Percentiles rank a stretch among this genome's conserved stretches.
These are phyloP conservation scores for Malus domestica DNA, from an alignment of 306 rosid species.

Conservation along the genomic window DNA sequence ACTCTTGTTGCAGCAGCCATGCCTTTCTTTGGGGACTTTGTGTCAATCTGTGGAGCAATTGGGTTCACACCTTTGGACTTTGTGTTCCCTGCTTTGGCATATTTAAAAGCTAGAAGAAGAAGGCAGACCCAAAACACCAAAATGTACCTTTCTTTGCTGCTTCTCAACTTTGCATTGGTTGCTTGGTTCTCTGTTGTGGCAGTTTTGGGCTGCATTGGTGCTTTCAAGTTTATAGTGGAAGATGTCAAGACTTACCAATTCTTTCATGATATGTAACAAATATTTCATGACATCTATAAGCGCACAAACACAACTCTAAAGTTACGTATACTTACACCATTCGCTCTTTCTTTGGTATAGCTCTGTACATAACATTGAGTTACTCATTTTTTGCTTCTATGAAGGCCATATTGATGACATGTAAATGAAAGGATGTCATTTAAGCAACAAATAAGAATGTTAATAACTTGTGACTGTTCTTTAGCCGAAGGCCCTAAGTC, in stretches of 20 bases:
- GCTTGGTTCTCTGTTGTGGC: conserved; percentile 65
- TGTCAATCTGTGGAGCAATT: conserved; percentile 67
- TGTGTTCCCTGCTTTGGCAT: conserved; percentile 69
- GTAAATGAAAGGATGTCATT: too few species aligned
- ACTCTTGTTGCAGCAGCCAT: conserved; percentile 63
- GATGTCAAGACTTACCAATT: conserved; percentile 52
- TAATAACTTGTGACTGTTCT: too few species aligned
- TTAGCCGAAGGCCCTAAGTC: too few species aligned
- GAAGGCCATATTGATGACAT: too few species aligned
- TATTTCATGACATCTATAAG: too few species aligned
- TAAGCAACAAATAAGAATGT: too few species aligned
- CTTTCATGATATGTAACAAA: conserved; percentile 53
- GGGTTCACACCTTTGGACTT: conserved; percentile 75
- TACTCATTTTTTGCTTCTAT: too few species aligned
- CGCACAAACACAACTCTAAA: too few species aligned
- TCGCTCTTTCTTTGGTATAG: too few species aligned
- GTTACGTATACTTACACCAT: too few species aligned
- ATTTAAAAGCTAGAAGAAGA: conserved; percentile 49
- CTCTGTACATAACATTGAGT: too few species aligned
- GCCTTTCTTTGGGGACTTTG: conserved; percentile 73
- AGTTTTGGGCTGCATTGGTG: conserved; percentile 63
- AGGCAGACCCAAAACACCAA: conserved; percentile 25
- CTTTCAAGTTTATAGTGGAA: conserved; percentile 50
- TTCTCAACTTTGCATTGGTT: conserved; percentile 48
- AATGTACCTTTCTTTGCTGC: conserved; percentile 28